Conservation (phyloP, 2,329 filamentous ascomycete species). For the Onygena corvina region DNA sequence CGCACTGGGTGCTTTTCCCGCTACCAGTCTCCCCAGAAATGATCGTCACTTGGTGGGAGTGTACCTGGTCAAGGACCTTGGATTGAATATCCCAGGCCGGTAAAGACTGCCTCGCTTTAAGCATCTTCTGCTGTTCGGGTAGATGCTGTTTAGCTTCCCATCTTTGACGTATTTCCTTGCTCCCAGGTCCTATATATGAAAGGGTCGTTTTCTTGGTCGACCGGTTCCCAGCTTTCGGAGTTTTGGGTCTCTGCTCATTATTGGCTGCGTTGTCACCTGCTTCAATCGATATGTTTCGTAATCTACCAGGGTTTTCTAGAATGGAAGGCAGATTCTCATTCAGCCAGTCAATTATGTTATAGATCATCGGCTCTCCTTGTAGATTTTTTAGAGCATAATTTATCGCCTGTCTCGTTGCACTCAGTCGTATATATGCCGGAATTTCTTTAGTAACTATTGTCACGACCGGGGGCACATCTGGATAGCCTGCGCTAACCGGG, state of each 20-base stretch:
- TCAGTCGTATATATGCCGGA: constrained; percentile 86
- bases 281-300: constrained; percentile 73
- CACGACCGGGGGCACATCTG: constrained; percentile 54
- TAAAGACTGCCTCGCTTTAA: constrained; percentile 56
- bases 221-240: constrained; percentile 20
- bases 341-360: constrained; percentile 80
- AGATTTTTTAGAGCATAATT: constrained; percentile 58
- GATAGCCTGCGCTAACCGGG: constrained; percentile 54
- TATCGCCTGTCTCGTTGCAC: constrained; percentile 66
- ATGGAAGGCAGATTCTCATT: constrained; percentile 74
- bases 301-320: constrained; percentile 68
- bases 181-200: constrained; percentile 42
- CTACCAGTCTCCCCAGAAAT: constrained; percentile 95
- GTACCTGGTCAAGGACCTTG: constrained; percentile 62
- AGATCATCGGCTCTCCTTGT: constrained; percentile 79
- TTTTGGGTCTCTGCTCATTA: constrained; percentile 20
- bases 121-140: constrained; percentile 60
- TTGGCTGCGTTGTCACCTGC: constrained; percentile 52
- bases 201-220: constrained; percentile 52
- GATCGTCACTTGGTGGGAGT: constrained; percentile 74
- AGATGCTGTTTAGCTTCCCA: constrained; percentile 59
- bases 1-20: constrained; percentile 91
- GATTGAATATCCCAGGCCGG: constrained; percentile 81
- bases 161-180: constrained; percentile 47
- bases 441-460: constrained; percentile 55